Evolutionary conservation across 2,329 filamentous ascomycete species (phyloP), one percentile per base, ranked within the genome.

Genomic region (Aspergillus alliaceus): DNA sequence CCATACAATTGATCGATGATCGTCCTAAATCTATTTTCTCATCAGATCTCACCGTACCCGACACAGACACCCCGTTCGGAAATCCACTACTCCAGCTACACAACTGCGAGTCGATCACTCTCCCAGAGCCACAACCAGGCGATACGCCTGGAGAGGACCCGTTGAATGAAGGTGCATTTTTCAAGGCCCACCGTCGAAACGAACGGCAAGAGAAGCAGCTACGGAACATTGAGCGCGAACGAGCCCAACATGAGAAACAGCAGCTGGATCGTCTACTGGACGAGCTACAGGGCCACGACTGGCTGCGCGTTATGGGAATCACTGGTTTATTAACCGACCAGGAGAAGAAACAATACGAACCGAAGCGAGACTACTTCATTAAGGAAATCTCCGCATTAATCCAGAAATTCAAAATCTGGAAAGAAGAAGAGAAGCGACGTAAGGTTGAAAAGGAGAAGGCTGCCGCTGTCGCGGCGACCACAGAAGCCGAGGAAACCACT

Each of bases 241-340:
- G 84, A 34, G 85, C 85, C 5, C 85, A 86, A 76, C 85, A 88
- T 68, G 85, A 88, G 63, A 87, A 88, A 64, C 80, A 83, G 47
- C 84, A 87, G 64, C 74, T 88, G n/a, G 85, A 88, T 59, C 79
- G 85, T 7, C 75, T 88, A 15, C 81, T 97, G 6, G 91, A 95
- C 53, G 91, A 91, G 18, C 82, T 99, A 1, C 89, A 91, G 71
- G 90, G 93, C 2, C 91, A 90, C 57, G 95, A 98, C 74, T 99
- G 95, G 95, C 80, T 97, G 56, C 88, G 90, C 59, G 85, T 93
- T 4, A 92, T 99, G 86, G 95, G 93, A 25, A 89, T 98, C 32
- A 93, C 87, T 62, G 91, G 84, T 35, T 78, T 96, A 24, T 22
- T 40, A 35, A 96, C 91, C 0, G 93, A 97, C 69, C 86, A 86